These are phyloP conservation scores for Metahyphopichia silvanorum DNA, from an alignment of 805 yeast species.

Conservation along the genomic window DNA sequence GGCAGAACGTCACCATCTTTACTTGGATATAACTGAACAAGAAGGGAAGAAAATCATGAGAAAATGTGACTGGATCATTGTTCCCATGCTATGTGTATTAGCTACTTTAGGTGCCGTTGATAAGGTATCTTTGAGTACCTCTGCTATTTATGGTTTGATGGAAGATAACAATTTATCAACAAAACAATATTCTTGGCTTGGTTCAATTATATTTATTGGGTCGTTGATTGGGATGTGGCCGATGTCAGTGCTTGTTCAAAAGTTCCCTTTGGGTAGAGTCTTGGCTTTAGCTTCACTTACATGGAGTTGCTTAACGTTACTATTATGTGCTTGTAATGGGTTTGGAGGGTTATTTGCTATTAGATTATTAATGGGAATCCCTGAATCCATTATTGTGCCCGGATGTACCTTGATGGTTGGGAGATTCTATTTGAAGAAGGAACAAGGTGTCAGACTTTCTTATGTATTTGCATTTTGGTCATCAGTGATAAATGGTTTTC, in stretches of 20 bases:
- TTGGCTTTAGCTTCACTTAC: constrained; percentile 16
- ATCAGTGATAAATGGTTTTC: constrained; percentile 20
- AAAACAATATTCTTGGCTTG: constrained; percentile 16
- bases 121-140: constrained; percentile 14
- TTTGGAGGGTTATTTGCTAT: constrained; percentile 13
- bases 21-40: constrained; percentile 10
- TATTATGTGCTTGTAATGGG: constrained; percentile 9
- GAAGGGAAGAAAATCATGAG: constrained; percentile 10
- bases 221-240: constrained; percentile 15
- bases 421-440: constrained; percentile 13
- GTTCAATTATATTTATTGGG: constrained; percentile 14
- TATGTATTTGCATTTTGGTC: constrained; percentile 16
- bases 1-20: constrained; percentile 5
- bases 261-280: constrained; percentile 20
- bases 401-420: constrained; percentile 12
- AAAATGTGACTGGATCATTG: constrained; percentile 11
- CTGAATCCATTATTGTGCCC: constrained; percentile 24
- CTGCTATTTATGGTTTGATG: constrained; percentile 16
- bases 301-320: constrained; percentile 13
- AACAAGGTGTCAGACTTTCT: constrained; percentile 14
- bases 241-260: constrained; percentile 11
- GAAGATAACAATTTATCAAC: constrained; percentile 9
- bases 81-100: constrained; percentile 12
- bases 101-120: constrained; percentile 17
- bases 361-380: constrained; percentile 21